These are phyloP conservation scores for Beauveria scarabaeidicola DNA, from an alignment of 2,329 filamentous ascomycete genomes.

Conservation along the genomic window DNA sequence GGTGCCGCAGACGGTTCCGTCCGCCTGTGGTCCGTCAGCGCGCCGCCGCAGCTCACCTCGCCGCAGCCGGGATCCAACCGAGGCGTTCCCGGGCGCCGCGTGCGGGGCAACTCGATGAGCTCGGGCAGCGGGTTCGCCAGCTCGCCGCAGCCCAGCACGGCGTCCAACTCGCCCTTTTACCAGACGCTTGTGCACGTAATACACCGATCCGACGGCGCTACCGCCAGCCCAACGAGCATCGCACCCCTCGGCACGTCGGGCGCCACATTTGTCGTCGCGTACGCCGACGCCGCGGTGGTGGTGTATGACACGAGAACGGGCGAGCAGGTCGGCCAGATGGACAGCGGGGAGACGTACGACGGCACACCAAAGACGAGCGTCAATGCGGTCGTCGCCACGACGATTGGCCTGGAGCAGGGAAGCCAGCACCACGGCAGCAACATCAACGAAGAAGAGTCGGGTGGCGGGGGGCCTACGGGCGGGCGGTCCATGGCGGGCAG, in stretches of 20 bases:
- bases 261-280: slow-evolving; percentile 87
- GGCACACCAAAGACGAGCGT: slow-evolving; percentile 71
- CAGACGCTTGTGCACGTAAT: slow-evolving; percentile 86
- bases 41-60: slow-evolving; percentile 77
- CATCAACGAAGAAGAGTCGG: slow-evolving; percentile 63
- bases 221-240: slow-evolving; percentile 81
- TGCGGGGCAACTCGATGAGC: slow-evolving; percentile 86
- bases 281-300: slow-evolving; percentile 79
- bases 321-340: slow-evolving; percentile 88
- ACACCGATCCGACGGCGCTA: slow-evolving; percentile 52
- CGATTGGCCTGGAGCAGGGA: slow-evolving; percentile 66
- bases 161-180: slow-evolving; percentile 77
- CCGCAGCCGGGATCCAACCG: slow-evolving; percentile 61
- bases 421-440: slow-evolving; percentile 39
- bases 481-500: slow-evolving; percentile 56
- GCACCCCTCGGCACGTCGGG: slow-evolving; percentile 76
- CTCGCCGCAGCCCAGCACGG: slow-evolving; percentile 80
- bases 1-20: slow-evolving; percentile 86
- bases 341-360: slow-evolving; percentile 88
- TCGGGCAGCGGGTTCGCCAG: slow-evolving; percentile 88
- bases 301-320: slow-evolving; percentile 89
- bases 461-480: slow-evolving; percentile 74
- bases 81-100: slow-evolving; percentile 50
- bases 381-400: slow-evolving; percentile 85
- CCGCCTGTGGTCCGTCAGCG: slow-evolving; percentile 89